Percentiles rank a stretch among this genome's conserved stretches.
Evolutionary conservation across 164 flowering plant species (phyloP).

Genomic region (Liriodendron chinense): DNA sequence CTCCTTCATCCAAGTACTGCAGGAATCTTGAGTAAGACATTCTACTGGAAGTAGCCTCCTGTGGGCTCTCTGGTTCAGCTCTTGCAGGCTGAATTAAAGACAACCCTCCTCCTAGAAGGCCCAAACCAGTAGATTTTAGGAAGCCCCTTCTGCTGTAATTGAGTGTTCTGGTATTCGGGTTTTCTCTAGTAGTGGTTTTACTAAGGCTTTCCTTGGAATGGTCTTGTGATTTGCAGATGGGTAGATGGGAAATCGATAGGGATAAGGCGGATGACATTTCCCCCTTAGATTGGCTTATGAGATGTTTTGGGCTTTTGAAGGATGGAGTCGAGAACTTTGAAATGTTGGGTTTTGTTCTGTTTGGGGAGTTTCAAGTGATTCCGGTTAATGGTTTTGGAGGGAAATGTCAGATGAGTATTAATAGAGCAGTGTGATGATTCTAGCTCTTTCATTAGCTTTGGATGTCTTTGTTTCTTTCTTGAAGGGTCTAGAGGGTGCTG

Average conservation of each 20-base stretch:
- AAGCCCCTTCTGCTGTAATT: constrained; percentile 37
- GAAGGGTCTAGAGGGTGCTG: constrained; percentile 16
- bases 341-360: neutral
- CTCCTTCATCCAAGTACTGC: constrained; percentile 60
- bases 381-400: constrained; percentile 1
- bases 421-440: constrained; percentile 10
- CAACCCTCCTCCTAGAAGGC: constrained; percentile 27
- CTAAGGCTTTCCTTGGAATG: constrained; percentile 30
- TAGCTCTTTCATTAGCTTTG: constrained; percentile 5
- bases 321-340: neutral
- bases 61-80: constrained; percentile 53
- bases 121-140: constrained; percentile 32
- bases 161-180: constrained; percentile 23
- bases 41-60: constrained; percentile 44
- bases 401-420: neutral
- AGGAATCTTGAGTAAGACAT: constrained; percentile 66
- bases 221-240: constrained; percentile 39
- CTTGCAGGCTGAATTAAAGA: constrained; percentile 36
- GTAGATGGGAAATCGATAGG: constrained; percentile 31
- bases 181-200: constrained; percentile 27
- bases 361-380: neutral
- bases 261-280: constrained; percentile 42
- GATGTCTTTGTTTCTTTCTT: constrained; percentile 8
- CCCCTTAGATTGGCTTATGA: neutral
- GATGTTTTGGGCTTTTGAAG: neutral